A percentile compares a stretch with the other conserved stretches of the same genome.
phyloP scores from a whole-genome alignment of 2,329 filamentous ascomycete species.

The Huntiella moniliformis region DNA sequence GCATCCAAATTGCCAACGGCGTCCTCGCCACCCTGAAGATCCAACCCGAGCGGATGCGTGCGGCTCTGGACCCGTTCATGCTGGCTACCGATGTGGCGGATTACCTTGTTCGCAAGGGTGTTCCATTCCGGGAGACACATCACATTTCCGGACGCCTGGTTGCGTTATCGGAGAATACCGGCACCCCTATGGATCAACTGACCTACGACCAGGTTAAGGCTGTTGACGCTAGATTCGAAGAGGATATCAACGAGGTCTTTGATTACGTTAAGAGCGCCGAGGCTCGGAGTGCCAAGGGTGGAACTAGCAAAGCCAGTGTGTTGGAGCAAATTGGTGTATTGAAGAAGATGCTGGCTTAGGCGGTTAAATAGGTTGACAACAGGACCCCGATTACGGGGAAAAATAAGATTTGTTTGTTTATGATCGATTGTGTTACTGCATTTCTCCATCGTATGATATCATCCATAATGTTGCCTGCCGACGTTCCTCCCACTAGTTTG shows the following conservation, averaged over 20 bases:
- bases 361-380: not conserved
- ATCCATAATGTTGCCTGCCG: too few species aligned
- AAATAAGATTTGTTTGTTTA: too few species aligned
- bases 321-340: constrained; percentile 41
- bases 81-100: constrained; percentile 54
- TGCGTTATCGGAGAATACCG: constrained; percentile 44
- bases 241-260: constrained; percentile 52
- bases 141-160: constrained; percentile 59
- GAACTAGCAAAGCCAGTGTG: constrained; percentile 54
- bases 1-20: constrained; percentile 64
- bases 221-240: constrained; percentile 50
- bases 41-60: constrained; percentile 56
- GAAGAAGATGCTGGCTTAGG: constrained; percentile 20
- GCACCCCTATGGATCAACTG: constrained; percentile 51
- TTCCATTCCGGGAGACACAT: constrained; percentile 65
- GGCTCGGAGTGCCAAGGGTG: constrained; percentile 55
- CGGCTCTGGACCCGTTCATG: constrained; percentile 66
- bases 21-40: constrained; percentile 56
- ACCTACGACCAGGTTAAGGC: constrained; percentile 45
- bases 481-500: too few species aligned
- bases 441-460: too few species aligned
- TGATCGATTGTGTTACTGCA: too few species aligned
- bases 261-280: constrained; percentile 74
- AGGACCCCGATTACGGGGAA: not conserved
- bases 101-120: constrained; percentile 43